Base-by-base conservation (phyloP, 345 rosid species). In the Citrus reticulata region DNA sequence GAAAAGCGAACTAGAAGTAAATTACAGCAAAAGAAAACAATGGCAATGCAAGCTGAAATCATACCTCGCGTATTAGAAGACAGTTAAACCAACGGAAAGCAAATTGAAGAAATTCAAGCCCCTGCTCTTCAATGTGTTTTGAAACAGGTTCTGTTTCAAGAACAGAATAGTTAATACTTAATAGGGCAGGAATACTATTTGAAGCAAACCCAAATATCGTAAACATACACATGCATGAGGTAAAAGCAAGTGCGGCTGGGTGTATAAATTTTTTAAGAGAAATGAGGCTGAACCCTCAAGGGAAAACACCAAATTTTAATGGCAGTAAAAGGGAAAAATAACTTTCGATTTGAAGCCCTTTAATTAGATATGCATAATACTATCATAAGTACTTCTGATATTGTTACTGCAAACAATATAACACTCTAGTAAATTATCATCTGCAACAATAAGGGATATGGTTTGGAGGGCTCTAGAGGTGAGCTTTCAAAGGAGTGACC, bases 51-150 rank as follows among this genome's bases (percentile, higher is more conserved):
- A 68, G 35, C 63, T 27, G 71, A 49, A 79, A 82, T 27, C 81
- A 83, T 78, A 92, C 97, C 97, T 96, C 99, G 0, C 99, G 97
- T 83, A 96, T 94, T 68, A 96, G 85, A 78, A 96, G 97, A 83
- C 99, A 96, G 85, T 96, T 96, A 87, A 93, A 96, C 99, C 98
- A 96, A 80, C 98, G 97, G 81, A 94, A 96, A 80, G 99, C 99
- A 77, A 96, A 96, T 54, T 96, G 98, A 82, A 94, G 94, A 87
- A 94, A 96, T 80, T 94, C 99, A 75, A 94, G 98, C 79, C 98
- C 98, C 79, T 96, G 99, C 81, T 92, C 95, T 78, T 96, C 99
- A 86, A 93, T 89, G 90, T 96, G 99, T 83, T 87, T 88, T 69
- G 97, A 93, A 90, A 96, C 93, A 82, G 98, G 94, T 90, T 93